Percentiles rank a stretch among this genome's conserved stretches.
Evolutionary conservation across 2,329 filamentous ascomycete genomes (phyloP).

Genomic region (Aspergillus luchuensis): DNA sequence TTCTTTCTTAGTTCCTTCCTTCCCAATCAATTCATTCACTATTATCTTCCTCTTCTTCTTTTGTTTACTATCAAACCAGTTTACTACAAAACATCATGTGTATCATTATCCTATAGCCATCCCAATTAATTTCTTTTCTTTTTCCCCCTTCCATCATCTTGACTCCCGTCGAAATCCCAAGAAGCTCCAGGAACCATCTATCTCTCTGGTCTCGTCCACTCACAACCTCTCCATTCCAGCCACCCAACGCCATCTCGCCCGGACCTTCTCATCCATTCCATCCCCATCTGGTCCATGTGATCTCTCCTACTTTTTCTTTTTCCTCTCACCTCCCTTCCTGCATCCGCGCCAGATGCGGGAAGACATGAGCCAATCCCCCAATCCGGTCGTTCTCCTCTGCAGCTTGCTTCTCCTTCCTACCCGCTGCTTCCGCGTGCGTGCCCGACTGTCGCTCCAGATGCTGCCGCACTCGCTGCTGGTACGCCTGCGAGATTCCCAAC

Average conservation of each 20-base stretch:
- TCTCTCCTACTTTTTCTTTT: neutral
- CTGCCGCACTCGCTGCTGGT: slow-evolving; percentile 44
- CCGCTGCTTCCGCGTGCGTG: slow-evolving; percentile 6
- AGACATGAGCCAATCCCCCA: slow-evolving; percentile 38
- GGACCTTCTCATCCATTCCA: neutral
- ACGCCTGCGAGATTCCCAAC: slow-evolving; percentile 51
- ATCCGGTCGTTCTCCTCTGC: slow-evolving; percentile 6
- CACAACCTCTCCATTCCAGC: neutral
- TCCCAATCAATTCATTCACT: neutral
- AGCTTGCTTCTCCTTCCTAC: neutral
- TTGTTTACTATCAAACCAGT: too few species aligned
- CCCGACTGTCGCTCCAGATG: slow-evolving; percentile 27
- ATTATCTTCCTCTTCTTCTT: neutral
- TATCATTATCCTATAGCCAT: neutral
- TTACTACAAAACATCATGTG: neutral
- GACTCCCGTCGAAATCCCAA: neutral
- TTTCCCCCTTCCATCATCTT: neutral
- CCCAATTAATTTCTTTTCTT: neutral
- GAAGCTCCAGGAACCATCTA: neutral
- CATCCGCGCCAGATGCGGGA: slow-evolving; percentile 34
- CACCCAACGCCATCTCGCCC: slow-evolving; percentile 6
- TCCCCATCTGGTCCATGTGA: neutral
- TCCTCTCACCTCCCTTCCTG: slow-evolving; percentile 17
- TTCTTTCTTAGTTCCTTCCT: too few species aligned
- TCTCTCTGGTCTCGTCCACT: neutral